These are phyloP conservation scores for Hortiboletus flavorubellus DNA, from an alignment of 768 basidiomycete species.

Conservation along the genomic window DNA sequence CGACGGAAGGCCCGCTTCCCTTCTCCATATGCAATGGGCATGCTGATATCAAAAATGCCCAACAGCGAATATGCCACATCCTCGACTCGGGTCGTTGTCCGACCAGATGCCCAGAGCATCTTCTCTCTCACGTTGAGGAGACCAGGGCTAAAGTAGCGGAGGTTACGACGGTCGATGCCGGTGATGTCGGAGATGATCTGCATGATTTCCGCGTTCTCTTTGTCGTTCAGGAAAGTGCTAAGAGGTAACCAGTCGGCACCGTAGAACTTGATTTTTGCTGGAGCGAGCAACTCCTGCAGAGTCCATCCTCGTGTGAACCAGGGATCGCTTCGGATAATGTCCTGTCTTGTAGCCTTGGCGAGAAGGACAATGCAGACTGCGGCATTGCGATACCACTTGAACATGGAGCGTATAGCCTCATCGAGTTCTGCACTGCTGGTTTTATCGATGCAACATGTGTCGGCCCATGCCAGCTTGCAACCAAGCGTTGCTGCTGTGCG, in stretches of 20 bases:
- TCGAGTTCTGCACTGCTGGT: slow-evolving; percentile 29
- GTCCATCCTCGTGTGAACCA: slow-evolving; percentile 26
- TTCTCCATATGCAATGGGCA: slow-evolving; percentile 25
- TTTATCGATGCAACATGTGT: slow-evolving; percentile 29
- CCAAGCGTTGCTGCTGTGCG: slow-evolving; percentile 9
- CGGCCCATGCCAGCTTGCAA: slow-evolving; percentile 22
- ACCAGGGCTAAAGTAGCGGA: slow-evolving; percentile 21
- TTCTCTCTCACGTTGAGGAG: slow-evolving; percentile 18
- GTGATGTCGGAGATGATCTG: slow-evolving; percentile 10
- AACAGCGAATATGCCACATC: slow-evolving; percentile 26
- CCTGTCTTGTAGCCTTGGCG: background rate
- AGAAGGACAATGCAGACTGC: slow-evolving; percentile 23
- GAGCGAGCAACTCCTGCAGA: slow-evolving; percentile 22
- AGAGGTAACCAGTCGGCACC: slow-evolving; percentile 13
- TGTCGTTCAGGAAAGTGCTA: slow-evolving; percentile 15
- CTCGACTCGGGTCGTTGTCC: slow-evolving; percentile 26
- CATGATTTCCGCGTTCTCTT: slow-evolving; percentile 17
- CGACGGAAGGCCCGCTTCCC: slow-evolving; percentile 25
- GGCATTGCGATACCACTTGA: slow-evolving; percentile 22
- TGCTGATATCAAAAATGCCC: slow-evolving; percentile 24
- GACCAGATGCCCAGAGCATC: slow-evolving; percentile 24
- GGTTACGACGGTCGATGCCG: slow-evolving; percentile 5
- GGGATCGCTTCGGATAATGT: slow-evolving; percentile 9
- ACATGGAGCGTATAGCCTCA: slow-evolving; percentile 30
- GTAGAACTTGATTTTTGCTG: slow-evolving; percentile 21